phyloP scores from a whole-genome alignment of 768 basidiomycete genomes.

The Gymnopilus dilepis region DNA sequence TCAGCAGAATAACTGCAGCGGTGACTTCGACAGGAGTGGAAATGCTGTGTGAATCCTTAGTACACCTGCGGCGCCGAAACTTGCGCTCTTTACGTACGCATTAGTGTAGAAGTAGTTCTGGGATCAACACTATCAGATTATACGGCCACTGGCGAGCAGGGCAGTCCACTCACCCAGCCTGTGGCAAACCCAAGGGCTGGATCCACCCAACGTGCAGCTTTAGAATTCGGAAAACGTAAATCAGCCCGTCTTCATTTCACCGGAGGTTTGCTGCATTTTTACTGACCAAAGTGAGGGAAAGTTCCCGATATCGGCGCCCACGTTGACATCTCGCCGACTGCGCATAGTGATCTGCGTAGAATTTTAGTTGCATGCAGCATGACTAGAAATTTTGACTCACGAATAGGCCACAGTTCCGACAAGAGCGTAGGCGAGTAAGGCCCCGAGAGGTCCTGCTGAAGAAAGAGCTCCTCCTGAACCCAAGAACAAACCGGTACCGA shows the following conservation, averaged over 20 bases:
- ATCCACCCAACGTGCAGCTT: constrained; percentile 63
- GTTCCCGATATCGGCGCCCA: constrained; percentile 80
- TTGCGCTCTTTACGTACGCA: constrained; percentile 32
- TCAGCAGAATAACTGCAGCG: constrained; percentile 70
- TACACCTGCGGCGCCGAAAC: background rate
- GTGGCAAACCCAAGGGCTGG: constrained; percentile 63
- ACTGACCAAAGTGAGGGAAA: constrained; percentile 71
- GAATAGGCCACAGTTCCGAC: constrained; percentile 73
- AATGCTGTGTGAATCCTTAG: constrained; percentile 41
- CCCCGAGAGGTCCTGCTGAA: constrained; percentile 69
- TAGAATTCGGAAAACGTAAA: background rate
- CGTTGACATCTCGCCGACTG: constrained; percentile 81
- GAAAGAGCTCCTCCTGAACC: constrained; percentile 68
- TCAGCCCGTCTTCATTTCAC: background rate
- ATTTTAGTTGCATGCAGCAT: background rate
- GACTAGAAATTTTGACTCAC: constrained; percentile 36
- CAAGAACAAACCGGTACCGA: constrained; percentile 77
- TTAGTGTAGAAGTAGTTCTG: constrained; percentile 52
- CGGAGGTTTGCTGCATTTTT: background rate
- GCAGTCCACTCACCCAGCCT: constrained; percentile 50
- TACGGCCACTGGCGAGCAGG: background rate
- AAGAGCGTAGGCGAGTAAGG: constrained; percentile 64
- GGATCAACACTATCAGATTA: background rate
- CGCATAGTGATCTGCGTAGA: constrained; percentile 56
- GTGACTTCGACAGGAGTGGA: constrained; percentile 77